Conservation (phyloP, 2,329 filamentous ascomycete genomes). For the Thermomyces lanuginosus region DNA sequence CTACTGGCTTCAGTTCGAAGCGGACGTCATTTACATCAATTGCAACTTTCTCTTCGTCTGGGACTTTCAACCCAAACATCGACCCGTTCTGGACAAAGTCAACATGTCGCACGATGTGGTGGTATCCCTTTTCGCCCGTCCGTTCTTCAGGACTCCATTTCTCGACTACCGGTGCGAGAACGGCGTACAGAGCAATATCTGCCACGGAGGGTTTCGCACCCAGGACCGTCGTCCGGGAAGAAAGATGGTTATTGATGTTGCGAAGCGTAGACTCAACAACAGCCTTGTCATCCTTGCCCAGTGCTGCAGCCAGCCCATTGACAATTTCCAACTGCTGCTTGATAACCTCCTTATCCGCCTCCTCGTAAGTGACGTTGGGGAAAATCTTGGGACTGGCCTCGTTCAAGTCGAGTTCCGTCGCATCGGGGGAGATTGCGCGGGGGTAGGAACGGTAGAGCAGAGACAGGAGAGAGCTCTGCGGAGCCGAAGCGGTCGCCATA, state of each 20-base stretch:
- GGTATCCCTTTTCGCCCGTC: slow-evolving; percentile 75
- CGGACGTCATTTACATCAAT: slow-evolving; percentile 67
- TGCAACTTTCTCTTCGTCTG: slow-evolving; percentile 56
- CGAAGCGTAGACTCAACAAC: slow-evolving; percentile 51
- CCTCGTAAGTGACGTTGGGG: slow-evolving; percentile 52
- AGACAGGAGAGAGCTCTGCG: slow-evolving; percentile 27
- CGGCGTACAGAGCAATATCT: slow-evolving; percentile 68
- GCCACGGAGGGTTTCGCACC: slow-evolving; percentile 79
- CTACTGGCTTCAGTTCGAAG: slow-evolving; percentile 75
- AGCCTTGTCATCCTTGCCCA: slow-evolving; percentile 34
- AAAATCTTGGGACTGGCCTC: slow-evolving; percentile 46
- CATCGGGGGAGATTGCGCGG: slow-evolving; percentile 21
- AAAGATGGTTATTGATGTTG: slow-evolving; percentile 71
- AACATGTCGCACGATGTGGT: slow-evolving; percentile 77
- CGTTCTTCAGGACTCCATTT: slow-evolving; percentile 72
- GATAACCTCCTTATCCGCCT: slow-evolving; percentile 71
- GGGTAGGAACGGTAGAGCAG: slow-evolving; percentile 31
- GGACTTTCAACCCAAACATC: slow-evolving; percentile 51
- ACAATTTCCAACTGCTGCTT: slow-evolving; percentile 75
- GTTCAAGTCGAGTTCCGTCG: slow-evolving; percentile 28
- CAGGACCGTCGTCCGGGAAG: slow-evolving; percentile 73
- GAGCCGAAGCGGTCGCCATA: slow-evolving; percentile 20
- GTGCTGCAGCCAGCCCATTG: slow-evolving; percentile 46
- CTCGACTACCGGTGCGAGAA: slow-evolving; percentile 59
- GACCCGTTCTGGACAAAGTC: slow-evolving; percentile 90